phyloP scores from a whole-genome alignment of 805 yeast genomes.

The Teunomyces atbi region DNA sequence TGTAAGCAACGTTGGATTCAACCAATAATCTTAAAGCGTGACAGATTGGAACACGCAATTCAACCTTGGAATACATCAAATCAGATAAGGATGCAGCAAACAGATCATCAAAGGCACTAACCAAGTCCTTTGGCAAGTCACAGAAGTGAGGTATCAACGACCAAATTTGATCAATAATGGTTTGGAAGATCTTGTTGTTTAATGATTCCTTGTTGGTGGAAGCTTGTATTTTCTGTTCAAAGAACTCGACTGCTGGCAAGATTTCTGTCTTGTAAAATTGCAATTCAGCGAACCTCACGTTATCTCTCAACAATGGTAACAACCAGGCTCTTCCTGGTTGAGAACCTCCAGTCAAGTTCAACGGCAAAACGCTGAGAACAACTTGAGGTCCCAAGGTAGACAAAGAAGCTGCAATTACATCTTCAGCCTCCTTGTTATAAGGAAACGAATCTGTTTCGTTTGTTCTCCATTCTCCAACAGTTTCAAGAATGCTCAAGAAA shows the following conservation, averaged over 20 bases:
- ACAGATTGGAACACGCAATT: constrained; percentile 77
- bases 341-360: constrained; percentile 61
- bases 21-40: constrained; percentile 76
- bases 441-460: constrained; percentile 69
- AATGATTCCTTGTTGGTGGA: constrained; percentile 55
- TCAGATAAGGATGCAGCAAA: constrained; percentile 80
- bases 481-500: constrained; percentile 60
- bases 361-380: constrained; percentile 71
- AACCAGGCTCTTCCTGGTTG: constrained; percentile 94
- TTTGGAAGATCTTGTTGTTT: constrained; percentile 74
- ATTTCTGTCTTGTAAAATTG: constrained; percentile 61
- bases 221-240: constrained; percentile 46
- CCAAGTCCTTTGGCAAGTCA: constrained; percentile 78
- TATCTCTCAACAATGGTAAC: constrained; percentile 85
- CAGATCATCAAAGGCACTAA: constrained; percentile 59
- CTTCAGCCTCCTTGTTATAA: constrained; percentile 72
- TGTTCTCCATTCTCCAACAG: constrained; percentile 84
- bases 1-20: constrained; percentile 67
- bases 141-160: constrained; percentile 85
- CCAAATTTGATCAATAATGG: constrained; percentile 91
- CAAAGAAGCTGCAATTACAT: constrained; percentile 75
- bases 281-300: constrained; percentile 69
- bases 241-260: constrained; percentile 61
- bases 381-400: constrained; percentile 82
- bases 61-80: constrained; percentile 69